Evolutionary conservation across 2,329 filamentous ascomycete genomes (phyloP).

Genomic region (Fusarium brevicatenulatum): DNA sequence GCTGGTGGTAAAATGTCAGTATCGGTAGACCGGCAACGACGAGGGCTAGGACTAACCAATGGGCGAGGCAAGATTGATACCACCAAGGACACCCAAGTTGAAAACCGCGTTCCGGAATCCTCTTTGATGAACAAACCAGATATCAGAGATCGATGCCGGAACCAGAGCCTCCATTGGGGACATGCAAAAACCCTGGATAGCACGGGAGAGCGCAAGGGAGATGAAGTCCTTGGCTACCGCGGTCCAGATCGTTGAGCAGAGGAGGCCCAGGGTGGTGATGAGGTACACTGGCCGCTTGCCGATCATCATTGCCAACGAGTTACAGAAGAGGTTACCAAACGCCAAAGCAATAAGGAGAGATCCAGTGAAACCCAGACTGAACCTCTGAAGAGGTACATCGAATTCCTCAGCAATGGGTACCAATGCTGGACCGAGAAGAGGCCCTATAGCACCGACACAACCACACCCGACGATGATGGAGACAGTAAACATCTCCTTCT

Average conservation of each 20-base stretch:
- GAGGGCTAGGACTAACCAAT: neutral
- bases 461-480: neutral
- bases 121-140: neutral
- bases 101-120: neutral
- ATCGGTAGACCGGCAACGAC: rapidly evolving
- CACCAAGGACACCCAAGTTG: neutral
- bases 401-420: neutral
- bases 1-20: neutral
- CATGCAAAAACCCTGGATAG: neutral
- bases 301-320: neutral
- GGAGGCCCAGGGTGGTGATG: neutral
- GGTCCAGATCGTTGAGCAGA: neutral
- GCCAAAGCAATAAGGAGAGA: neutral
- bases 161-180: neutral
- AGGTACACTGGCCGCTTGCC: neutral
- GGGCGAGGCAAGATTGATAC: neutral
- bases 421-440: neutral
- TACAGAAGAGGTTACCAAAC: neutral
- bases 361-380: neutral
- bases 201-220: neutral
- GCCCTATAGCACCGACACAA: neutral
- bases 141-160: neutral
- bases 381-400: neutral
- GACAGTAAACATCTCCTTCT: neutral
- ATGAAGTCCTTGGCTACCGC: neutral